A percentile compares a stretch with the other conserved stretches of the same genome.
phyloP scores from a whole-genome alignment of 345 rosid genomes.

The Salix suchowensis region DNA sequence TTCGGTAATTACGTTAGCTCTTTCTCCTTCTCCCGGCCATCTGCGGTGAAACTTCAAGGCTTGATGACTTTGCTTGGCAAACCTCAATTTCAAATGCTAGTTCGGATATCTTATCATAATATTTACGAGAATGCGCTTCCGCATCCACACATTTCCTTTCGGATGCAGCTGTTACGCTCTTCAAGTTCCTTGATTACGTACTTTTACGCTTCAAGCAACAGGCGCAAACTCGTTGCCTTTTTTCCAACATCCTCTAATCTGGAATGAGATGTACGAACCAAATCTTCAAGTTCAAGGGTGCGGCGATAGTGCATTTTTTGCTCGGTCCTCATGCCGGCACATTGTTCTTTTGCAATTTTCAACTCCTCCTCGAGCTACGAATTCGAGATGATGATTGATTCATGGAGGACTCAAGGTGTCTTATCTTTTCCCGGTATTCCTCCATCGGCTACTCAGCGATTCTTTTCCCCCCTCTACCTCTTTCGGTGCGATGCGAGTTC shows the following conservation, averaged over 20 bases:
- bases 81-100: conserved; percentile 72
- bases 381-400: conserved; percentile 36
- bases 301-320: conserved; percentile 31
- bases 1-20: conserved; percentile 52
- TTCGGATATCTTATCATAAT: conserved; percentile 50
- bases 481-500: conserved; percentile 27
- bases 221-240: conserved; percentile 69
- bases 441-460: conserved; percentile 35
- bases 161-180: conserved; percentile 56
- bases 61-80: conserved; percentile 54
- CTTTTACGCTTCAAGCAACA: conserved; percentile 86
- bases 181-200: conserved; percentile 87
- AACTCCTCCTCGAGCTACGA: conserved; percentile 63
- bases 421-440: conserved; percentile 47
- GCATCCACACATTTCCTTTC: conserved; percentile 64
- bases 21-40: conserved; percentile 57
- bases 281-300: conserved; percentile 28
- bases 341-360: conserved; percentile 45
- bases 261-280: conserved; percentile 24
- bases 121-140: conserved; percentile 56
- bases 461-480: conserved; percentile 60
- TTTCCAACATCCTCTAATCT: conserved; percentile 57
- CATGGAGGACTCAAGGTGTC: conserved; percentile 53
- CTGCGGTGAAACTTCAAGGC: conserved; percentile 68
- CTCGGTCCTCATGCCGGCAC: conserved; percentile 54